Percentiles rank a stretch among this genome's conserved stretches.
These are phyloP conservation scores for Backusella liffmaniae DNA, from an alignment of 192 early-diverging fungal genomes.

Conservation along the genomic window DNA sequence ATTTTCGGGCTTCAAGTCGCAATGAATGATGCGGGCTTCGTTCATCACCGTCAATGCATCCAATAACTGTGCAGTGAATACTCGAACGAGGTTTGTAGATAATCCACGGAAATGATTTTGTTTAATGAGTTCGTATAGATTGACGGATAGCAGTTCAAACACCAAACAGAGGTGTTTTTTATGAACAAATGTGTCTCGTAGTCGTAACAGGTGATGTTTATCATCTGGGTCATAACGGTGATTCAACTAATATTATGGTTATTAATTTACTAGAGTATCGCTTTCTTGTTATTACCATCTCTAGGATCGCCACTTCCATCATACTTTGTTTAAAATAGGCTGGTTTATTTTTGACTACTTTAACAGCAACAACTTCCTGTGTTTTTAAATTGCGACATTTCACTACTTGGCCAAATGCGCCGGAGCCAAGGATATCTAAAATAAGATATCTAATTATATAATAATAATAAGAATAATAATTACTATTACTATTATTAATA, in stretches of 20 bases:
- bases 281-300: slow-evolving; percentile 55
- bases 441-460: slow-evolving; percentile 73
- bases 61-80: slow-evolving; percentile 91
- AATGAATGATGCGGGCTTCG: slow-evolving; percentile 92
- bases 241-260: slow-evolving; percentile 67
- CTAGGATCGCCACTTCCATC: slow-evolving; percentile 94
- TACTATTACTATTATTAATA: not conserved
- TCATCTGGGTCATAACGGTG: slow-evolving; percentile 83
- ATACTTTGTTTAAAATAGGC: slow-evolving; percentile 98
- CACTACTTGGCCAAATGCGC: slow-evolving; percentile 99
- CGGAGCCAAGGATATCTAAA: slow-evolving; percentile 89
- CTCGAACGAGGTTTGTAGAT: slow-evolving; percentile 89
- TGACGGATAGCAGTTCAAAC: slow-evolving; percentile 96
- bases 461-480: slow-evolving; percentile 12
- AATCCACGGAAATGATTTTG: slow-evolving; percentile 97
- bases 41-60: slow-evolving; percentile 86
- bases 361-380: slow-evolving; percentile 90
- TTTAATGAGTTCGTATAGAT: slow-evolving; percentile 97
- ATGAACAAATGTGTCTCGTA: slow-evolving; percentile 92
- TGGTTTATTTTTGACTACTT: slow-evolving; percentile 98
- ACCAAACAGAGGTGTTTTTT: slow-evolving; percentile 92
- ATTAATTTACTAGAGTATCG: slow-evolving; percentile 39
- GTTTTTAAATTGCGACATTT: slow-evolving; percentile 94
- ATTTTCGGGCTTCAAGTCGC: slow-evolving; percentile 99
- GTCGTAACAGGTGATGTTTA: slow-evolving; percentile 85